Evolutionary conservation across 441 rosid species (phyloP).

Genomic region (Croton setiger): DNA sequence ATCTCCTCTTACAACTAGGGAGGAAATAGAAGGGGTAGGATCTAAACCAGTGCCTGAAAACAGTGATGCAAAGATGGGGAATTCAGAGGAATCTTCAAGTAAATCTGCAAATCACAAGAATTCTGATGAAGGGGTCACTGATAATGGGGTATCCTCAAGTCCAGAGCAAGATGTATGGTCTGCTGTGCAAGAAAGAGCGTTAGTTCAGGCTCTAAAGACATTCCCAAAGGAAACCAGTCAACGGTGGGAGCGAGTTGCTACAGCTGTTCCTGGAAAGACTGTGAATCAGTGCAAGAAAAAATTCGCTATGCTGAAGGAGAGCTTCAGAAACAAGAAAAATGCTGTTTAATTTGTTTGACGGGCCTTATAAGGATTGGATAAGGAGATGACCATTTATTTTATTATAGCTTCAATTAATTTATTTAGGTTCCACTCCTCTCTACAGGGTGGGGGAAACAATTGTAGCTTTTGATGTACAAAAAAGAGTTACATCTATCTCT

Average conservation of each 20-base stretch:
- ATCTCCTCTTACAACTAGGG: slow-evolving; percentile 88
- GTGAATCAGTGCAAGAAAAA: slow-evolving; percentile 93
- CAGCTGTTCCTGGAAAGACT: slow-evolving; percentile 96
- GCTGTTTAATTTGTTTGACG: slow-evolving; percentile 29
- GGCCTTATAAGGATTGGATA: background rate
- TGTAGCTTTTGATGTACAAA: background rate
- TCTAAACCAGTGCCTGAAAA: slow-evolving; percentile 29
- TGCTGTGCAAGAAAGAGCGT: slow-evolving; percentile 88
- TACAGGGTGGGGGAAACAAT: background rate
- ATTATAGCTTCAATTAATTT: background rate
- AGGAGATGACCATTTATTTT: background rate
- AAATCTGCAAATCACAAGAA: slow-evolving; percentile 33
- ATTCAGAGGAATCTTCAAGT: slow-evolving; percentile 38
- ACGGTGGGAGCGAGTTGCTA: slow-evolving; percentile 96
- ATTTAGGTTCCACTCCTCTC: slow-evolving; percentile 9
- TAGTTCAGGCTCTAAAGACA: slow-evolving; percentile 93
- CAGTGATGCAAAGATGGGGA: slow-evolving; percentile 29
- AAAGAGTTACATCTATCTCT: background rate
- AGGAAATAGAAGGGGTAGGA: slow-evolving; percentile 45
- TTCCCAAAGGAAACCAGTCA: slow-evolving; percentile 90
- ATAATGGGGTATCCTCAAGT: slow-evolving; percentile 38
- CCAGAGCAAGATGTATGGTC: slow-evolving; percentile 84
- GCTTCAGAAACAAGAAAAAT: slow-evolving; percentile 74
- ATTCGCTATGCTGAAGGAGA: slow-evolving; percentile 74
- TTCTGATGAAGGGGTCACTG: slow-evolving; percentile 31